Evolutionary conservation across 148 eudicot genomes (phyloP).

Genomic region (Cornus florida): DNA sequence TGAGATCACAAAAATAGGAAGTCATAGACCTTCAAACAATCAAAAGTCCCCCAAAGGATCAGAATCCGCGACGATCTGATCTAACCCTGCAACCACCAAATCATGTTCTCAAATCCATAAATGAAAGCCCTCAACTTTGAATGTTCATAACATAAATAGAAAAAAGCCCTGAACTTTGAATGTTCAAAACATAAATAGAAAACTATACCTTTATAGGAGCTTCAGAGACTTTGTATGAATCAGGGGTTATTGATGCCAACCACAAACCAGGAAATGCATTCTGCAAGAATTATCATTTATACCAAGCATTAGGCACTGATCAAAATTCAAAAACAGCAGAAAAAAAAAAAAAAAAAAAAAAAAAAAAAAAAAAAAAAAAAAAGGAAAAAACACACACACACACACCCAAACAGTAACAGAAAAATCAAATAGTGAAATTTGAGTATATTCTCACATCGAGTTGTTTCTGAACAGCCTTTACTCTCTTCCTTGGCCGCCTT

Average conservation of each 20-base stretch:
- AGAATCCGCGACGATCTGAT: not conserved
- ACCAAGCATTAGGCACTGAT: not conserved
- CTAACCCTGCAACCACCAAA: conserved; percentile 31
- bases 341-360: too few relatives aligned
- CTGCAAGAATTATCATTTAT: conserved; percentile 20
- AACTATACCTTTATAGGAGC: conserved; percentile 29
- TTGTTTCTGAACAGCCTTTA: conserved; percentile 33
- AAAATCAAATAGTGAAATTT: not conserved
- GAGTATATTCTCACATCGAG: conserved; percentile 29
- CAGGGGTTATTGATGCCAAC: conserved; percentile 32
- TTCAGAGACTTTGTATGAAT: conserved; percentile 37
- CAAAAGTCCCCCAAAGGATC: conserved; percentile 16
- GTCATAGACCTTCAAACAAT: conserved; percentile 12
- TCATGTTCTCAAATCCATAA: not conserved
- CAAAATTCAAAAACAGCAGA: not conserved
- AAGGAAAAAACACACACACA: too few relatives aligned
- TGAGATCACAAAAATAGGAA: conserved; percentile 18
- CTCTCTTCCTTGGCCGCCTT: conserved; percentile 44
- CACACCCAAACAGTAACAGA: not conserved
- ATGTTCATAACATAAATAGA: not conserved
- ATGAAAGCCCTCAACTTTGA: not conserved
- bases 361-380: too few relatives aligned
- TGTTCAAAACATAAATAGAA: not conserved
- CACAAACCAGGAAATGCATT: conserved; percentile 39
- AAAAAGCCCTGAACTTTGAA: not conserved